Conservation (phyloP, 768 basidiomycete genomes). For the Amanita pallidorosea region DNA sequence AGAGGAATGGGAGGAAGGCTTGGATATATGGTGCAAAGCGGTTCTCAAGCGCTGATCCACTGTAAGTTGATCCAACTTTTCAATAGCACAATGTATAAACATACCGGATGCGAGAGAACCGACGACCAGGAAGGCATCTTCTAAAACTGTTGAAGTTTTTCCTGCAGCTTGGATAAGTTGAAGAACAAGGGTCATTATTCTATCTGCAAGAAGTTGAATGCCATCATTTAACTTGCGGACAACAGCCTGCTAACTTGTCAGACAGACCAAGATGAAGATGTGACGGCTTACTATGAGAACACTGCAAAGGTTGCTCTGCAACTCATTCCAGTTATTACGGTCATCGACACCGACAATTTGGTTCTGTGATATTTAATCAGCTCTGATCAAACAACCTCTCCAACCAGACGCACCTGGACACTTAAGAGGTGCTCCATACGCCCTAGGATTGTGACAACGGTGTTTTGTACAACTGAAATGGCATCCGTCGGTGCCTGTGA, state of each 20-base stretch:
- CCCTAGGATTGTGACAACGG: slow-evolving; percentile 69
- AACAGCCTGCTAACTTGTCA: slow-evolving; percentile 44
- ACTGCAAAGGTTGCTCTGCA: slow-evolving; percentile 91
- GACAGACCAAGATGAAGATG: background rate
- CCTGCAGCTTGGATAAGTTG: slow-evolving; percentile 79
- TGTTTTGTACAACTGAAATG: slow-evolving; percentile 72
- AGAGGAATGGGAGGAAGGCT: slow-evolving; percentile 45
- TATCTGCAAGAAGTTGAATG: slow-evolving; percentile 83
- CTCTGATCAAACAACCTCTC: background rate
- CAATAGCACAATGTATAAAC: slow-evolving; percentile 8
- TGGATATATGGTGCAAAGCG: slow-evolving; percentile 76
- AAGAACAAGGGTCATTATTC: slow-evolving; percentile 89
- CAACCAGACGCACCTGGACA: slow-evolving; percentile 52
- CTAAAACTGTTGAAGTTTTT: slow-evolving; percentile 89
- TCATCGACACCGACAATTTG: slow-evolving; percentile 95
- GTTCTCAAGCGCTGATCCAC: slow-evolving; percentile 52
- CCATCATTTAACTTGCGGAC: slow-evolving; percentile 76
- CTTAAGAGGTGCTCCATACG: slow-evolving; percentile 83
- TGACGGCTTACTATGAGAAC: slow-evolving; percentile 63
- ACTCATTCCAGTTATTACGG: slow-evolving; percentile 97
- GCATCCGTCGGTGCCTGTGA: slow-evolving; percentile 73
- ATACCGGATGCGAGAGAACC: slow-evolving; percentile 75
- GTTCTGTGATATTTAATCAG: slow-evolving; percentile 35
- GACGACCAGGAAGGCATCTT: slow-evolving; percentile 92
- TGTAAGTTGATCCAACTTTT: background rate